Evolutionary conservation across 148 eudicot species (phyloP).

Genomic region (Pouteria glomerata): DNA sequence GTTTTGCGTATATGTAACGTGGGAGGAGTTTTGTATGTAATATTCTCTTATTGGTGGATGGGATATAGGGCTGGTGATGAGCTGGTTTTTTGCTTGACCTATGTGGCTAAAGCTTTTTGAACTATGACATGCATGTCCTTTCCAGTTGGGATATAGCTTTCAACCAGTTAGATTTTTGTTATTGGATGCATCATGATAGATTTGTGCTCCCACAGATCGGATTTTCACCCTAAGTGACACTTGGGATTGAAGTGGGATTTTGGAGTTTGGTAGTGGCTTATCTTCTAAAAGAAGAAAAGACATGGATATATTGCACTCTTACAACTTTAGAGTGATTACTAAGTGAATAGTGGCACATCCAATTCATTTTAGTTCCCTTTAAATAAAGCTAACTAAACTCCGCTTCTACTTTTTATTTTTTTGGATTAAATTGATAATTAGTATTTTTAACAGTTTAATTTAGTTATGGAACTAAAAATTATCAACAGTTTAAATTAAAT

Average conservation of each 20-base stretch:
- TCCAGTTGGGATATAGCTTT: background rate
- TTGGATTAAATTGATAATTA: no score
- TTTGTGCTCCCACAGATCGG: background rate
- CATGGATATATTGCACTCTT: background rate
- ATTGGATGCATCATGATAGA: background rate
- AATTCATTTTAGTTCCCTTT: no score
- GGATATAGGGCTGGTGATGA: background rate
- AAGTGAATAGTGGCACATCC: no score
- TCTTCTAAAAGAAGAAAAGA: slow-evolving; percentile 33
- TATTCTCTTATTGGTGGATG: no score
- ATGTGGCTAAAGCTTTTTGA: background rate
- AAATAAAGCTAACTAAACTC: no score
- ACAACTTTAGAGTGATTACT: background rate
- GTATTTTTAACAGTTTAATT: no score
- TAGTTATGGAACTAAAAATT: no score
- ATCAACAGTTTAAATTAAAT: no score
- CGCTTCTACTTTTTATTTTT: no score
- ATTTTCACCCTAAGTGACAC: background rate
- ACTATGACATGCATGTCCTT: background rate
- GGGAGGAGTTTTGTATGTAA: no score
- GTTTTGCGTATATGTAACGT: slow-evolving; percentile 1
- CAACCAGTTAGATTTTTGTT: background rate
- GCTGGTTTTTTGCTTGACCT: slow-evolving; percentile 10
- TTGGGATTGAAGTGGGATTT: background rate
- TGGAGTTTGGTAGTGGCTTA: slow-evolving; percentile 22